Conservation (phyloP, 1,139 yeast genomes). For the Candida sanyaensis region DNA sequence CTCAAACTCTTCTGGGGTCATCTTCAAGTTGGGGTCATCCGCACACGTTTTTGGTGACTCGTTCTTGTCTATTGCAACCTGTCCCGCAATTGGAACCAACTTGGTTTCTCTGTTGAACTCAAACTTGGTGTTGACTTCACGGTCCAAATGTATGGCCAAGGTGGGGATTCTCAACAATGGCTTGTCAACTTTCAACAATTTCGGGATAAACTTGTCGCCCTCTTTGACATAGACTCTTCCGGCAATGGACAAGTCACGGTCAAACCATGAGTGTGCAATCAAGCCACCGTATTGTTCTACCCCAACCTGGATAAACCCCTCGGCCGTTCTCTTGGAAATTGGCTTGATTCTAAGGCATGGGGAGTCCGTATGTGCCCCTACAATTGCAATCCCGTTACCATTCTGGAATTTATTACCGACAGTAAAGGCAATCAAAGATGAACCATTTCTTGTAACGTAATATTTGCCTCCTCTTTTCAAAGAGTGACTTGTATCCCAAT, state of each 20-base stretch:
- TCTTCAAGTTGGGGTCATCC: slow-evolving; percentile 44
- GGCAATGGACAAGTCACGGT: slow-evolving; percentile 87
- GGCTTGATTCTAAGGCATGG: slow-evolving; percentile 94
- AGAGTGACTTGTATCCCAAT: slow-evolving; percentile 49
- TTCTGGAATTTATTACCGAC: slow-evolving; percentile 73
- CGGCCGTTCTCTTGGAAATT: slow-evolving; percentile 67
- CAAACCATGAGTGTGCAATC: slow-evolving; percentile 91
- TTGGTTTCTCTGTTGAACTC: slow-evolving; percentile 91
- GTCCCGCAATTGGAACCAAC: slow-evolving; percentile 84
- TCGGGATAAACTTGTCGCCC: slow-evolving; percentile 59
- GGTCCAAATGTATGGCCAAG: slow-evolving; percentile 86
- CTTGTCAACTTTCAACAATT: slow-evolving; percentile 73
- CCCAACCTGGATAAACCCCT: slow-evolving; percentile 87
- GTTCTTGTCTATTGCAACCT: slow-evolving; percentile 42
- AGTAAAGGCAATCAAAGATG: slow-evolving; percentile 85
- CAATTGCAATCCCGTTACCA: slow-evolving; percentile 85
- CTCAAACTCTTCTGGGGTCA: slow-evolving; percentile 57
- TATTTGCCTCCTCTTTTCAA: slow-evolving; percentile 65
- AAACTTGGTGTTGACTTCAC: slow-evolving; percentile 74
- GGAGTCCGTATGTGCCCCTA: slow-evolving; percentile 95
- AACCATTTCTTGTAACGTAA: slow-evolving; percentile 81
- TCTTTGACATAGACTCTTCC: slow-evolving; percentile 76
- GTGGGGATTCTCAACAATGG: slow-evolving; percentile 93
- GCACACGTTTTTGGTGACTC: slow-evolving; percentile 36
- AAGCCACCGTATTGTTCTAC: slow-evolving; percentile 97